These are phyloP conservation scores for Bisporella sp. DNA, from an alignment of 2,329 filamentous ascomycete species.

Conservation along the genomic window DNA sequence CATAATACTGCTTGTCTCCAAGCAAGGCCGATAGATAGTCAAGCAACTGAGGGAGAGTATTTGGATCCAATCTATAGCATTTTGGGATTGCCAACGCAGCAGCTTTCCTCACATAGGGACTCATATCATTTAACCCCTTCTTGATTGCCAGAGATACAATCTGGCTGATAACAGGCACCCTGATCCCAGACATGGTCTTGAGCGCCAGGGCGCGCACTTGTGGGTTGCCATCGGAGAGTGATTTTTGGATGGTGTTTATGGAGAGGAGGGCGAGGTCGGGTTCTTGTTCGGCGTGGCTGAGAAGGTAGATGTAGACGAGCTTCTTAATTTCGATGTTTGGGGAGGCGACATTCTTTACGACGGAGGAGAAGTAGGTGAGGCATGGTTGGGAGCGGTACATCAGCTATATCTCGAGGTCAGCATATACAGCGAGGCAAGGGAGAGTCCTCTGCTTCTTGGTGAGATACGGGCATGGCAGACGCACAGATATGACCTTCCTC, in stretches of 20 bases:
- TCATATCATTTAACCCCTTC: conserved; percentile 89
- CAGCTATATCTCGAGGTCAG: conserved; percentile 53
- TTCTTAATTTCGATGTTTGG: conserved; percentile 95
- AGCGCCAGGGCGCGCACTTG: conserved; percentile 87
- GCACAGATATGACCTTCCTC: conserved; percentile 79
- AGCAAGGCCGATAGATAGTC: conserved; percentile 75
- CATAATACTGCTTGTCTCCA: conserved; percentile 90
- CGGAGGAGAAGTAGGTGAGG: conserved; percentile 89
- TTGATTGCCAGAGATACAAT: conserved; percentile 96
- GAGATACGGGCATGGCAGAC: conserved; percentile 20
- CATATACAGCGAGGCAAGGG: background rate
- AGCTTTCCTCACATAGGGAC: conserved; percentile 83
- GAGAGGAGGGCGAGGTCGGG: conserved; percentile 91
- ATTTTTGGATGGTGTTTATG: conserved; percentile 99
- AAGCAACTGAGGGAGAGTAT: conserved; percentile 73
- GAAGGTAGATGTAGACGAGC: conserved; percentile 95
- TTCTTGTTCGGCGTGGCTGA: conserved; percentile 93
- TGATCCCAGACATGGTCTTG: conserved; percentile 93
- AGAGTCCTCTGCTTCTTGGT: background rate
- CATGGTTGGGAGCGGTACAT: conserved; percentile 90
- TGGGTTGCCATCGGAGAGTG: conserved; percentile 84
- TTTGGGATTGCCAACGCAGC: conserved; percentile 93
- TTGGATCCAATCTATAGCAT: conserved; percentile 86
- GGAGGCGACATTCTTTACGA: conserved; percentile 96
- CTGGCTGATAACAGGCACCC: conserved; percentile 96